These are phyloP conservation scores for Lotus japonicus DNA, from an alignment of 306 rosid species.

Conservation along the genomic window DNA sequence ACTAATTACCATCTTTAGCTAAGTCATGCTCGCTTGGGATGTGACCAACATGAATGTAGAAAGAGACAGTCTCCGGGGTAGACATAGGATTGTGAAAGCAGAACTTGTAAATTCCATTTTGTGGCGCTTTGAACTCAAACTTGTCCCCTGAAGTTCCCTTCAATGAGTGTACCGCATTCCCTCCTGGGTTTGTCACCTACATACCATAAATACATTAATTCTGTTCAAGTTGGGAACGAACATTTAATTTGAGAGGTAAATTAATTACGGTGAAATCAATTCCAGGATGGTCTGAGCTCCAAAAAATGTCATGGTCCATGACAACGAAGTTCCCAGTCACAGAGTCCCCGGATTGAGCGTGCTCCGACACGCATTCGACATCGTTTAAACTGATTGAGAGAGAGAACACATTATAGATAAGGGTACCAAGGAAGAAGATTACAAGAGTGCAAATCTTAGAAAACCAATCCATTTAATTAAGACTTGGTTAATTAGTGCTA, in stretches of 20 bases:
- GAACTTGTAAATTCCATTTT: slow-evolving; percentile 62
- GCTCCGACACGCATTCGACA: slow-evolving; percentile 34
- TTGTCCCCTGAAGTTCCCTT: slow-evolving; percentile 89
- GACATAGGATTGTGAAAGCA: slow-evolving; percentile 73
- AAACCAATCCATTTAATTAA: slow-evolving; percentile 20
- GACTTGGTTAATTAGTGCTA: not conserved
- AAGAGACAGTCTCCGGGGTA: slow-evolving; percentile 82
- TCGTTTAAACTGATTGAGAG: slow-evolving; percentile 34
- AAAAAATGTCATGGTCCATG: slow-evolving; percentile 41
- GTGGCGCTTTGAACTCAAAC: slow-evolving; percentile 75
- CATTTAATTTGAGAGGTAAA: too few species aligned
- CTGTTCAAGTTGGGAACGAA: too few species aligned
- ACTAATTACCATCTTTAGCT: slow-evolving; percentile 72
- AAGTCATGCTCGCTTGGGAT: slow-evolving; percentile 74
- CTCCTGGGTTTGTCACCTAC: slow-evolving; percentile 67
- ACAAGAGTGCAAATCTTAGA: slow-evolving; percentile 10
- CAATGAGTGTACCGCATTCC: slow-evolving; percentile 33
- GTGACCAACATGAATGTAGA: slow-evolving; percentile 87
- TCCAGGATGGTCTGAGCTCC: slow-evolving; percentile 45
- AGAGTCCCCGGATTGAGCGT: slow-evolving; percentile 25
- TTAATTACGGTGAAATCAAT: slow-evolving; percentile 31
- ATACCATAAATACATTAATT: not conserved
- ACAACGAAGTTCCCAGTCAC: slow-evolving; percentile 42
- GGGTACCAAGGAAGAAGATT: slow-evolving; percentile 3
- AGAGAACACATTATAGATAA: slow-evolving; percentile 3